Evolutionary conservation across 805 yeast genomes (phyloP).

Genomic region (Jamesozyma lodderae): DNA sequence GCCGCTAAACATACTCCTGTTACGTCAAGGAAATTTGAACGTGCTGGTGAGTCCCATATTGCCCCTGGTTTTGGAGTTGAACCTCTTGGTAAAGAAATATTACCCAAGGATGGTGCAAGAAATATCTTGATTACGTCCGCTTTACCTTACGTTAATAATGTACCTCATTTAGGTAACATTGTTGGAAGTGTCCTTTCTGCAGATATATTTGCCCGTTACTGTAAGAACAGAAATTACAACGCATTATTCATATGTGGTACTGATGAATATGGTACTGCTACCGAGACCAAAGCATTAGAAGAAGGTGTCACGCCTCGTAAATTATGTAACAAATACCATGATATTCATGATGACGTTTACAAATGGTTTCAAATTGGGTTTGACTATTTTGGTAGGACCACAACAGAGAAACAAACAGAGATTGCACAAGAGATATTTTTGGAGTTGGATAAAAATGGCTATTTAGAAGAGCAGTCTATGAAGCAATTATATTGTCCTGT

Average conservation of each 20-base stretch:
- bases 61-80: conserved; percentile 19
- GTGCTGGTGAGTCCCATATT: conserved; percentile 33
- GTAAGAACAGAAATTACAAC: conserved; percentile 80
- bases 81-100: conserved; percentile 32
- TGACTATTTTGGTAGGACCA: conserved; percentile 91
- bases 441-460: conserved; percentile 63
- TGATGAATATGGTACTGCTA: conserved; percentile 98
- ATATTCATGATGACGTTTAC: conserved; percentile 77
- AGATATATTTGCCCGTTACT: conserved; percentile 83
- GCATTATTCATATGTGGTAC: conserved; percentile 88
- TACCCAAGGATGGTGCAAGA: conserved; percentile 62
- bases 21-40: conserved; percentile 24
- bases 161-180: conserved; percentile 94
- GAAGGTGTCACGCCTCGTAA: conserved; percentile 81
- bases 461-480: conserved; percentile 74
- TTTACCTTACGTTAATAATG: conserved; percentile 92
- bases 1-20: conserved; percentile 34
- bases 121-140: conserved; percentile 91
- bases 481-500: conserved; percentile 83
- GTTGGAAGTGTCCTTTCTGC: conserved; percentile 90
- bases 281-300: conserved; percentile 94
- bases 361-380: conserved; percentile 94
- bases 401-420: conserved; percentile 82
- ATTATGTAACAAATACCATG: conserved; percentile 82
- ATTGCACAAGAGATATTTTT: conserved; percentile 88